phyloP scores from a whole-genome alignment of 805 yeast genomes.

The Sugiyamaella lignohabitans region DNA sequence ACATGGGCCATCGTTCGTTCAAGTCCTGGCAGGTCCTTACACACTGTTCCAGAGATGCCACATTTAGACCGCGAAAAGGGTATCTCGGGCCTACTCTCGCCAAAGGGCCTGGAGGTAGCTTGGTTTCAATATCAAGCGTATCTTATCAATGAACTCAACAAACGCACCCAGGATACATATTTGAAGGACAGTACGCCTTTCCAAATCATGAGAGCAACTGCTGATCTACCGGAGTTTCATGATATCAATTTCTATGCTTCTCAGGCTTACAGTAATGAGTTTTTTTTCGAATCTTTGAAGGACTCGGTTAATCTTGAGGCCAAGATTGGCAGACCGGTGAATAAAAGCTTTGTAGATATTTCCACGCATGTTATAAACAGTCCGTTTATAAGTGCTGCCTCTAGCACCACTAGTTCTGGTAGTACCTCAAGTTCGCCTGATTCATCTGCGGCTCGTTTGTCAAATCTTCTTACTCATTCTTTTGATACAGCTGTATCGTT shows the following conservation, averaged over 20 bases:
- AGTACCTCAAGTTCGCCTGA: neutral
- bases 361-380: conserved; percentile 18
- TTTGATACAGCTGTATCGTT: conserved; percentile 79
- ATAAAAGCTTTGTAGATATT: conserved; percentile 25
- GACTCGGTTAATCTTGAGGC: conserved; percentile 26
- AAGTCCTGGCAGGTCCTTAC: conserved; percentile 3
- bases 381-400: conserved; percentile 13
- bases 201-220: conserved; percentile 17
- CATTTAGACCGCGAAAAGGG: conserved; percentile 15
- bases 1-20: neutral
- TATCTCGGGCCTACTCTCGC: conserved; percentile 54
- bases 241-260: conserved; percentile 51
- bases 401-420: neutral
- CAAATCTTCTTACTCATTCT: conserved; percentile 31
- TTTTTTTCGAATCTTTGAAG: conserved; percentile 45
- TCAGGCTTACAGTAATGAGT: conserved; percentile 85
- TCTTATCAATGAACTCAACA: conserved; percentile 28
- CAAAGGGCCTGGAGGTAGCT: conserved; percentile 61
- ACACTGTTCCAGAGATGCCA: conserved; percentile 18
- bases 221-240: conserved; percentile 13
- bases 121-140: conserved; percentile 79
- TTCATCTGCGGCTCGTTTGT: conserved; percentile 10
- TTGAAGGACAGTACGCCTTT: conserved; percentile 16
- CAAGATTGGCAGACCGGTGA: conserved; percentile 16
- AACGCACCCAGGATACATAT: conserved; percentile 15